These are phyloP conservation scores for Stellera chamaejasme DNA, from an alignment of 345 rosid genomes.

Conservation along the genomic window DNA sequence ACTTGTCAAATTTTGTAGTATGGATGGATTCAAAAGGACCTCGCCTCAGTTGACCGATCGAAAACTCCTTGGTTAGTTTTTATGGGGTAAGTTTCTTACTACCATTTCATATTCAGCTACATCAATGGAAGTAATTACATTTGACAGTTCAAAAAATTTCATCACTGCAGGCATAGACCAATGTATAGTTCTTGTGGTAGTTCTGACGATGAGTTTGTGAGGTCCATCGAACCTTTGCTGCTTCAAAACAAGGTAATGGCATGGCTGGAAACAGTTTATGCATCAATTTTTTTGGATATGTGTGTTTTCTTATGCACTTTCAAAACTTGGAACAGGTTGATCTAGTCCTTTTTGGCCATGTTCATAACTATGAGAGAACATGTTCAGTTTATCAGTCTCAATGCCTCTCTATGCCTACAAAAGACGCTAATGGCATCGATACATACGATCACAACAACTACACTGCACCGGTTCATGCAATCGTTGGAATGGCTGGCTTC, in stretches of 20 bases:
- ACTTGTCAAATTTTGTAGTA: conserved; percentile 19
- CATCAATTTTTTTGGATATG: neutral
- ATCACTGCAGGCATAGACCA: conserved; percentile 50
- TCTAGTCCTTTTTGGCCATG: conserved; percentile 53
- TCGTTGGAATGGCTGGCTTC: conserved; percentile 74
- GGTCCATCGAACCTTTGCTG: conserved; percentile 39
- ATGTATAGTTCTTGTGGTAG: conserved; percentile 34
- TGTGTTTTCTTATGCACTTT: neutral
- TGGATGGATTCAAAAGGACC: conserved; percentile 44
- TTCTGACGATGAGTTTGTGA: conserved; percentile 15
- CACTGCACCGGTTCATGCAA: conserved; percentile 47
- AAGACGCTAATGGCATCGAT: conserved; percentile 34
- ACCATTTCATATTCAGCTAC: no score
- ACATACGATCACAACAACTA: conserved; percentile 48
- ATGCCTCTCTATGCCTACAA: conserved; percentile 46
- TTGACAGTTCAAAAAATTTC: neutral
- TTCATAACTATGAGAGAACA: conserved; percentile 66
- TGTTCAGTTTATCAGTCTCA: conserved; percentile 33
- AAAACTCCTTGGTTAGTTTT: conserved; percentile 63
- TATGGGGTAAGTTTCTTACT: conserved; percentile 32
- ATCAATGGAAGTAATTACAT: neutral
- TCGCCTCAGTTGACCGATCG: conserved; percentile 48
- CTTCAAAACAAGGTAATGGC: conserved; percentile 33
- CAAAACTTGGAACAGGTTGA: conserved; percentile 32
- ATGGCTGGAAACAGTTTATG: neutral